phyloP scores from a whole-genome alignment of 73 alveolate genomes.

The Blepharisma stoltei region DNA sequence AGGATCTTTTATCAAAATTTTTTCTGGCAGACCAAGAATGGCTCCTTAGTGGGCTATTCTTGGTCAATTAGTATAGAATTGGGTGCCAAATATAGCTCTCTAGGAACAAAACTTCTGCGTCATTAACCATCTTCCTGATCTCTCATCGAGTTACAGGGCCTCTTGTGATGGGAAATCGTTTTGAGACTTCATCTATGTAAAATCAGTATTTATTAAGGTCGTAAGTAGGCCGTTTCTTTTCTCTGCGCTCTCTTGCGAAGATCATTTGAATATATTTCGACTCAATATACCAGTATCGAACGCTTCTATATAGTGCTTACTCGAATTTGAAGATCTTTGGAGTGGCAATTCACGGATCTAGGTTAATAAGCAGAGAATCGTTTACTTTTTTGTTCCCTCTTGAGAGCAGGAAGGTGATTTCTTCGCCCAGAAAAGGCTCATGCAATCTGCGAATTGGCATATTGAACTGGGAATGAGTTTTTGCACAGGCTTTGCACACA shows the following conservation, averaged over 20 bases:
- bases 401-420: not conserved
- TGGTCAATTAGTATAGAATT: too few species aligned
- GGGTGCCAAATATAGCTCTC: conserved; percentile 26
- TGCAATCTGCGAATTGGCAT: conserved; percentile 3
- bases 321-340: not conserved
- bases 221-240: not conserved
- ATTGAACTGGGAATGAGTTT: not conserved
- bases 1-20: too few species aligned
- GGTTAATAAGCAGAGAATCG: not conserved
- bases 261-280: not conserved
- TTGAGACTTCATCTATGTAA: conserved; percentile 11
- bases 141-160: not conserved
- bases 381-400: not conserved
- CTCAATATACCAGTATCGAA: not conserved
- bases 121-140: not conserved
- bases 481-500: conserved; percentile 2
- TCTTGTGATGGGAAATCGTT: not conserved
- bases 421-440: not conserved
- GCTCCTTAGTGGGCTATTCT: too few species aligned
- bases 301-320: not conserved
- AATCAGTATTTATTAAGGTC: not conserved
- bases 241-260: not conserved
- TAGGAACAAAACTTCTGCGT: not conserved
- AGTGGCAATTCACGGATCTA: not conserved
- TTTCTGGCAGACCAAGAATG: too few species aligned